These are phyloP conservation scores for Suillus variegatus DNA, from an alignment of 768 basidiomycete genomes.

Conservation along the genomic window DNA sequence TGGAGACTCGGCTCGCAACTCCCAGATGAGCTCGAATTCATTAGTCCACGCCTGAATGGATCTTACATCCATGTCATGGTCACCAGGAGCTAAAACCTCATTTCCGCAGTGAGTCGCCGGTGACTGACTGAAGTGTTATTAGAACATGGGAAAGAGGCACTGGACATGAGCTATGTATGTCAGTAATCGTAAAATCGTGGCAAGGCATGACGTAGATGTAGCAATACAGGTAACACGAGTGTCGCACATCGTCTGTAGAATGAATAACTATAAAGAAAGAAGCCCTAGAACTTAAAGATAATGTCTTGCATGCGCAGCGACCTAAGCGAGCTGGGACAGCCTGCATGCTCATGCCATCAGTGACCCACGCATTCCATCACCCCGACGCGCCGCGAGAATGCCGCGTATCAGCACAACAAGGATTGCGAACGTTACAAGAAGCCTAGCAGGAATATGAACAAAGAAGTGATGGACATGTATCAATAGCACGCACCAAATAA, in stretches of 20 bases:
- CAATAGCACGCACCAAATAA: slow-evolving; percentile 55
- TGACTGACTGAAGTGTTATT: background rate
- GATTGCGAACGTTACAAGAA: slow-evolving; percentile 62
- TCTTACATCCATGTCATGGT: too few species aligned
- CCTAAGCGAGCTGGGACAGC: background rate
- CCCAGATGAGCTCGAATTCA: too few species aligned
- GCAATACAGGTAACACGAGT: background rate
- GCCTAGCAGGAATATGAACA: slow-evolving; percentile 41
- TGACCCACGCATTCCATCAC: slow-evolving; percentile 65
- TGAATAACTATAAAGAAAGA: background rate
- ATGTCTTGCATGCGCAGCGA: background rate
- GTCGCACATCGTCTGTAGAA: background rate
- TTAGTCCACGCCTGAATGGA: too few species aligned
- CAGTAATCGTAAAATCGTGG: background rate
- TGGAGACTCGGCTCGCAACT: too few species aligned
- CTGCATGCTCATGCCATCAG: slow-evolving; percentile 39
- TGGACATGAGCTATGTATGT: background rate
- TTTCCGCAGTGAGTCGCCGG: too few species aligned
- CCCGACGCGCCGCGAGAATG: slow-evolving; percentile 57
- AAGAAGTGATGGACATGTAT: background rate
- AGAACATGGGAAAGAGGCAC: background rate
- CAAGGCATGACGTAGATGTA: background rate
- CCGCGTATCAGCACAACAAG: slow-evolving; percentile 62
- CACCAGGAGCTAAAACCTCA: too few species aligned
- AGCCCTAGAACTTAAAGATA: too few species aligned